A percentile compares a stretch with the other conserved stretches of the same genome.
Evolutionary conservation across 495 filamentous ascomycete genomes (phyloP).

Genomic region (Diplogelasinospora grovesii): DNA sequence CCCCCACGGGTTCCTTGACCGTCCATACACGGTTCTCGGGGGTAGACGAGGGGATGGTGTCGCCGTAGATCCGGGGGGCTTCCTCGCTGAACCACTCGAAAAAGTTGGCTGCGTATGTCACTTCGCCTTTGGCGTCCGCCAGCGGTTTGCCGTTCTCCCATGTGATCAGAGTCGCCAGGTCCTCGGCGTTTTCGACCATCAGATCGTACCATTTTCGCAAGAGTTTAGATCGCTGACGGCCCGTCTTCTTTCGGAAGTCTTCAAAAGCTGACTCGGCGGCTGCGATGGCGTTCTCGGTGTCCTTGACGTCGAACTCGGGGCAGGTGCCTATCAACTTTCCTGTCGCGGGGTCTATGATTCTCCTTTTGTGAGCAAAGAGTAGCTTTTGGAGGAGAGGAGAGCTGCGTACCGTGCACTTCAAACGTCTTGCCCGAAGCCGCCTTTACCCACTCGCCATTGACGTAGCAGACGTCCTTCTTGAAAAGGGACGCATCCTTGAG

Average conservation of each 20-base stretch:
- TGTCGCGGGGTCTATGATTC: slow-evolving; percentile 63
- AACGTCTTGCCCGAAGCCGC: slow-evolving; percentile 75
- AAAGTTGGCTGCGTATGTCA: slow-evolving; percentile 66
- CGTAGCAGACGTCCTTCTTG: slow-evolving; percentile 69
- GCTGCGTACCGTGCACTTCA: slow-evolving; percentile 56
- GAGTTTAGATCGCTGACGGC: slow-evolving; percentile 73
- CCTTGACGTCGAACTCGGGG: slow-evolving; percentile 70
- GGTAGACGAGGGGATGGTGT: slow-evolving; percentile 66
- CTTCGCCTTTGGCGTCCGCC: slow-evolving; percentile 68
- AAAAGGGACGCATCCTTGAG: slow-evolving; percentile 79
- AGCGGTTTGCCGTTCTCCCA: slow-evolving; percentile 74
- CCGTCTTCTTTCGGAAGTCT: slow-evolving; percentile 65
- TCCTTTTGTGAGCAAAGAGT: background rate
- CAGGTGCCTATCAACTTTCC: slow-evolving; percentile 72
- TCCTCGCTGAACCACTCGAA: slow-evolving; percentile 81
- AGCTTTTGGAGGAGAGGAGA: background rate
- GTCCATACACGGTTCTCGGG: slow-evolving; percentile 71
- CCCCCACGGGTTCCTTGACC: slow-evolving; percentile 81
- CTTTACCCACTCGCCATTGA: slow-evolving; percentile 79
- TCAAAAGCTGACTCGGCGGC: slow-evolving; percentile 71
- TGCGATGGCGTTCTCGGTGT: slow-evolving; percentile 72
- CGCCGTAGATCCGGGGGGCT: slow-evolving; percentile 64
- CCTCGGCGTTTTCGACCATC: slow-evolving; percentile 79
- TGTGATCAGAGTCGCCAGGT: slow-evolving; percentile 85
- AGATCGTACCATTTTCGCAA: slow-evolving; percentile 87